Conservation (phyloP, 2,329 filamentous ascomycete genomes). For the Curvularia sp. region DNA sequence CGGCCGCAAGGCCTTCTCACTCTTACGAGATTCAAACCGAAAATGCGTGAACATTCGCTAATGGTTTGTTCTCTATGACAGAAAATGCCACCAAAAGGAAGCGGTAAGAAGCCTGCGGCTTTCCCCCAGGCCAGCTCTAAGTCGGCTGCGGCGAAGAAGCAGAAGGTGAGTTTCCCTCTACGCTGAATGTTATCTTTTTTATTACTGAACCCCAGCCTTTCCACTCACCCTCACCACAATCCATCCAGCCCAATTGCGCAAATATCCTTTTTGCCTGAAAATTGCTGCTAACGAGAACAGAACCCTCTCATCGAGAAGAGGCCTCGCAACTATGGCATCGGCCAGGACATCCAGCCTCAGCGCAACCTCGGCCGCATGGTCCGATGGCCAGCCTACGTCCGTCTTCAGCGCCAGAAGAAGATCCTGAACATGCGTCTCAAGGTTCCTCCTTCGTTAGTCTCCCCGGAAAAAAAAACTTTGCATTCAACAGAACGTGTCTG, state of each 20-base stretch:
- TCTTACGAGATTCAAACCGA: constrained; percentile 54
- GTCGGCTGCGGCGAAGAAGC: constrained; percentile 86
- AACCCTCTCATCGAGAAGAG: constrained; percentile 99
- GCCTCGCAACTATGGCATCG: constrained; percentile 96
- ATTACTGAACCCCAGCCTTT: constrained; percentile 15
- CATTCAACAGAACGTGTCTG: background rate
- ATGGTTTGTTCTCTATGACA: constrained; percentile 99
- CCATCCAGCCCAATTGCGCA: background rate
- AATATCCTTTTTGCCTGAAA: background rate
- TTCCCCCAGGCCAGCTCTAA: constrained; percentile 62
- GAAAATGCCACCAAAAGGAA: constrained; percentile 74
- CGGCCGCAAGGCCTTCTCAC: constrained; percentile 47
- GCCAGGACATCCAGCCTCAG: constrained; percentile 86
- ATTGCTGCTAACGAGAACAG: constrained; percentile 58
- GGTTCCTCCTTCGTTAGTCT: constrained; percentile 79
- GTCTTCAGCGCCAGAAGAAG: constrained; percentile 93
- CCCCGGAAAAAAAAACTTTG: background rate
- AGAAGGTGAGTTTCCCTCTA: constrained; percentile 72
- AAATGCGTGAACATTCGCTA: constrained; percentile 76
- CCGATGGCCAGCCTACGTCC: constrained; percentile 84
- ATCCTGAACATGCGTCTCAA: constrained; percentile 98
- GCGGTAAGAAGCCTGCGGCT: constrained; percentile 95
- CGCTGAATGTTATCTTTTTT: background rate
- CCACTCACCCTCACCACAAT: background rate
- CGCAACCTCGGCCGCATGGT: constrained; percentile 80